These are phyloP conservation scores for Conticribra weissflogii DNA, from an alignment of 108 stramenopile genomes.

Conservation along the genomic window DNA sequence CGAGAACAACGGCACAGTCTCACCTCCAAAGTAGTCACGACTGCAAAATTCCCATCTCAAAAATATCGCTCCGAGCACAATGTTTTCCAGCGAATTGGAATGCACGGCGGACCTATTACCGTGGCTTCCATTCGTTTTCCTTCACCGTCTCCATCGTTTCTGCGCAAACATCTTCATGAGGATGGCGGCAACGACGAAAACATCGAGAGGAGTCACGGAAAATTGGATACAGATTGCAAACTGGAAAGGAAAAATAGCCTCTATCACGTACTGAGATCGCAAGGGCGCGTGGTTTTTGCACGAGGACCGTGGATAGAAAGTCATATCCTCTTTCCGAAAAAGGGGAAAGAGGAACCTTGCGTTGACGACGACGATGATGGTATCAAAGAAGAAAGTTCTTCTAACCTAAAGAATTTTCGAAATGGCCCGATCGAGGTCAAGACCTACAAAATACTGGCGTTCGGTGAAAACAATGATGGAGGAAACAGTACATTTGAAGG, in stretches of 20 bases:
- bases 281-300: conserved; percentile 13
- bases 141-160: neutral
- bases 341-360: neutral
- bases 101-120: conserved; percentile 26
- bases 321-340: conserved; percentile 2
- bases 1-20: neutral
- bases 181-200: neutral
- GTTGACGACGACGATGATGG: neutral
- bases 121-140: conserved; percentile 31
- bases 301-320: conserved; percentile 26
- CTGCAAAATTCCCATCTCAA: neutral
- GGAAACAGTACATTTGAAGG: conserved; percentile 17
- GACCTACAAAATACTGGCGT: conserved; percentile 14
- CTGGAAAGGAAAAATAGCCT: neutral
- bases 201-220: neutral
- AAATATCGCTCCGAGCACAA: neutral
- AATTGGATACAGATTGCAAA: too few relatives aligned
- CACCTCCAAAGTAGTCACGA: neutral
- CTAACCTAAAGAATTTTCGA: neutral
- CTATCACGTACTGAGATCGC: conserved; percentile 6
- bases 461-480: neutral
- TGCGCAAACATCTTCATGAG: neutral
- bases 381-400: neutral
- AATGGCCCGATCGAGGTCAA: neutral
- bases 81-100: conserved; percentile 11